phyloP scores from a whole-genome alignment of 1,139 yeast genomes.

The Pichia cactophila region DNA sequence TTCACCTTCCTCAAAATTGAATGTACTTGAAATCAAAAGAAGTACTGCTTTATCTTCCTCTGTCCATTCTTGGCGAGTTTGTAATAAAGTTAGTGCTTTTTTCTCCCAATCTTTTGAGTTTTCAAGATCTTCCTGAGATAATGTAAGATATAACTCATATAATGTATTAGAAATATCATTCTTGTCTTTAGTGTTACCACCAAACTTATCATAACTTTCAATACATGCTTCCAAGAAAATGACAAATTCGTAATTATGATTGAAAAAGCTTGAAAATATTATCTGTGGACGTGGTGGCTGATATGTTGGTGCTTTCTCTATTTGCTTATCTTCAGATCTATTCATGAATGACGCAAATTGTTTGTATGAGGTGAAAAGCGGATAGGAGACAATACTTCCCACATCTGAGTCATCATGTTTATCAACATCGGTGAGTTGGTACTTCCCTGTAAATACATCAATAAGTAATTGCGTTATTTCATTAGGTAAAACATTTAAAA shows the following conservation, averaged over 20 bases:
- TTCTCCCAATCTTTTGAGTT: slow-evolving; percentile 47
- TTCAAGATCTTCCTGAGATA: slow-evolving; percentile 35
- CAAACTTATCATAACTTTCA: slow-evolving; percentile 68
- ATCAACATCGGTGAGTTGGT: slow-evolving; percentile 35
- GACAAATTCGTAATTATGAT: slow-evolving; percentile 82
- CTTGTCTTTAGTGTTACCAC: slow-evolving; percentile 63
- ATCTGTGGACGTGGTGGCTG: slow-evolving; percentile 88
- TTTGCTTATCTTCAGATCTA: background rate
- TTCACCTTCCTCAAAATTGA: slow-evolving; percentile 47
- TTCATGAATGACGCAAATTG: slow-evolving; percentile 59
- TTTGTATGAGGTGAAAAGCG: slow-evolving; percentile 59
- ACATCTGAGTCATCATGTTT: slow-evolving; percentile 6
- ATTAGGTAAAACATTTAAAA: slow-evolving; percentile 65
- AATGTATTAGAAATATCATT: slow-evolving; percentile 69
- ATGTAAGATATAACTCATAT: slow-evolving; percentile 69
- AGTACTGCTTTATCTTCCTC: slow-evolving; percentile 53
- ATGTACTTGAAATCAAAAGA: slow-evolving; percentile 59
- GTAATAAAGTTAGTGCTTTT: slow-evolving; percentile 53
- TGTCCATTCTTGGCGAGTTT: slow-evolving; percentile 19
- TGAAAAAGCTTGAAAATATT: slow-evolving; percentile 77
- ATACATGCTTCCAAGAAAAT: slow-evolving; percentile 91
- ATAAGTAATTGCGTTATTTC: slow-evolving; percentile 79
- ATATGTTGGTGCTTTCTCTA: slow-evolving; percentile 49
- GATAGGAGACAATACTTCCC: slow-evolving; percentile 17
- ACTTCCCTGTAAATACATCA: slow-evolving; percentile 83